Percentiles rank a stretch among this genome's conserved stretches.
Conservation (phyloP, 352 stramenopile species). For the Phytophthora foliorum region DNA sequence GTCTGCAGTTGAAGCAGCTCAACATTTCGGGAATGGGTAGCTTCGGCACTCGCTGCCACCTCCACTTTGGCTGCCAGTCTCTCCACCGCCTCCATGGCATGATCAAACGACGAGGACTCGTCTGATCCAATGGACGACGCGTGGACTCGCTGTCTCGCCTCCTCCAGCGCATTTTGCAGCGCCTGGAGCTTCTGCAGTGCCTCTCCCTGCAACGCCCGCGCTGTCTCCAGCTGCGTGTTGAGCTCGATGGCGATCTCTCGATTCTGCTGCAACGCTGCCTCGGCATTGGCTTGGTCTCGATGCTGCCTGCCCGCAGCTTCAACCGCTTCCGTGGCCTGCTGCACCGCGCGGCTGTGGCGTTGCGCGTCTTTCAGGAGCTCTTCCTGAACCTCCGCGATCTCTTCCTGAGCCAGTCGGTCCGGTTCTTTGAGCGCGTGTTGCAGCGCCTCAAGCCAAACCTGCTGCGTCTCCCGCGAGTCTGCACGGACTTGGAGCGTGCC, state of each 20-base stretch:
- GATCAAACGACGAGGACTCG: constrained; percentile 20
- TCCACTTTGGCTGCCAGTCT: constrained; percentile 68
- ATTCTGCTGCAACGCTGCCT: constrained; percentile 46
- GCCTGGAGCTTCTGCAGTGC: constrained; percentile 32
- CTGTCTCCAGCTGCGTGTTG: constrained; percentile 42
- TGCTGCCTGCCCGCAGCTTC: constrained; percentile 40
- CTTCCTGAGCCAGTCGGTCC: constrained; percentile 74
- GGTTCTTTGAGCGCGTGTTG: constrained; percentile 78
- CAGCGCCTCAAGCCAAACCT: constrained; percentile 66
- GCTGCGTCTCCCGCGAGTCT: constrained; percentile 63
- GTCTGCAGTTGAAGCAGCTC: constrained; percentile 36
- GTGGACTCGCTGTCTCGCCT: constrained; percentile 49
- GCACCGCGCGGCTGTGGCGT: constrained; percentile 51
- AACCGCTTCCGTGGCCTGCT: constrained; percentile 60
- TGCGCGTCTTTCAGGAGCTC: constrained; percentile 54
- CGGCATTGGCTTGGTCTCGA: constrained; percentile 39
- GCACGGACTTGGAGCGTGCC: constrained; percentile 62
- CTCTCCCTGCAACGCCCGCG: constrained; percentile 39
- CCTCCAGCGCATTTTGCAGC: constrained; percentile 41
- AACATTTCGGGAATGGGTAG: constrained; percentile 49
- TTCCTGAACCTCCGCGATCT: constrained; percentile 77
- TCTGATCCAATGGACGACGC: constrained; percentile 28
- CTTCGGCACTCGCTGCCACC: constrained; percentile 58
- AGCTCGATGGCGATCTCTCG: constrained; percentile 36
- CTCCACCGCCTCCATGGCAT: constrained; percentile 42